phyloP scores from a whole-genome alignment of 306 rosid species.

The Trichosanthes truncata region DNA sequence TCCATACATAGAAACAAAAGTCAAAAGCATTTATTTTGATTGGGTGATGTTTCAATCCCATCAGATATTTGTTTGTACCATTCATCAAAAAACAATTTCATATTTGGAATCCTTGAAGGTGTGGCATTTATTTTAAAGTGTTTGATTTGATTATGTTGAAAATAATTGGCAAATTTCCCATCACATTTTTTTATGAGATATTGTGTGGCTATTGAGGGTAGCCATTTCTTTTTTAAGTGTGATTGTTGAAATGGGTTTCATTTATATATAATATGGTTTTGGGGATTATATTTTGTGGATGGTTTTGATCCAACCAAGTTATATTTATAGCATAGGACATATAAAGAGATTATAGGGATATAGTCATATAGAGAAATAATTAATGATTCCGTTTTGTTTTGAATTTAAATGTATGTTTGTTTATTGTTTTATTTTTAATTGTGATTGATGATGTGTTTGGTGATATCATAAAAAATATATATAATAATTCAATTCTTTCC shows the following conservation, averaged over 20 bases:
- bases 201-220: too few relatives aligned
- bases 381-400: neutral
- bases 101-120: neutral
- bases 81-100: neutral
- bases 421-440: neutral
- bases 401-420: neutral
- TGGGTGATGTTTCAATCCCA: slow-evolving; percentile 1
- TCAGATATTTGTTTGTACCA: slow-evolving; percentile 8
- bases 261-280: neutral
- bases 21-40: neutral
- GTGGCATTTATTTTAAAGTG: too few relatives aligned
- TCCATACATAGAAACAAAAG: slow-evolving; percentile 5
- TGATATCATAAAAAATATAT: neutral
- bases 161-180: neutral
- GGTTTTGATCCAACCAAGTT: neutral
- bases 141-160: neutral
- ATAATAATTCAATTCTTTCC: too few relatives aligned
- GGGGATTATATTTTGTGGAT: neutral
- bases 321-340: neutral
- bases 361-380: neutral
- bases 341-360: neutral
- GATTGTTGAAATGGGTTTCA: neutral
- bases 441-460: neutral
- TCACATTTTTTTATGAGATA: too few relatives aligned
- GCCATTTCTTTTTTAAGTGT: neutral